Evolutionary conservation across 2,329 filamentous ascomycete genomes (phyloP).

Genomic region (Dryadomyces quercus-mongolicae): DNA sequence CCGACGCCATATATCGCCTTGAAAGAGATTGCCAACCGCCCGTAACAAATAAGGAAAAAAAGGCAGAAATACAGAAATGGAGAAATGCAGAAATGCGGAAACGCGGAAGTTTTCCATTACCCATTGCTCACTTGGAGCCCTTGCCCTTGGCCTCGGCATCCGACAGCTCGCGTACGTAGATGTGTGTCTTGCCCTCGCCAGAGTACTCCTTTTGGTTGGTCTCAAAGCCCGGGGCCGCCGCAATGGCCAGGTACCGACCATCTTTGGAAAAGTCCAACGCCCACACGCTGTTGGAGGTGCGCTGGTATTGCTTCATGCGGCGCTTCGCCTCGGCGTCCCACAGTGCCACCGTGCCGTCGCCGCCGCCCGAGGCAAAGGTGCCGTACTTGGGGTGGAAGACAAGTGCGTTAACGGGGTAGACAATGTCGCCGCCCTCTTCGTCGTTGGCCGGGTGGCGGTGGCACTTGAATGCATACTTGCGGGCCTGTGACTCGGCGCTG

Average conservation of each 20-base stretch:
- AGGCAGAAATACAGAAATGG: background rate
- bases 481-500: conserved; percentile 69
- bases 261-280: conserved; percentile 66
- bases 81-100: background rate
- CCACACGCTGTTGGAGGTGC: conserved; percentile 67
- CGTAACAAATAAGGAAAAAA: background rate
- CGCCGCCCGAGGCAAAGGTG: conserved; percentile 81
- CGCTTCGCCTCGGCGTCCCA: conserved; percentile 91
- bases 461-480: conserved; percentile 98
- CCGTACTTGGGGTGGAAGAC: conserved; percentile 75
- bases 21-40: background rate
- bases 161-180: conserved; percentile 72
- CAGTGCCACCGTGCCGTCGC: conserved; percentile 80
- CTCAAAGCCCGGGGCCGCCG: conserved; percentile 77
- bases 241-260: conserved; percentile 68
- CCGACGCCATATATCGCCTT: conserved; percentile 1
- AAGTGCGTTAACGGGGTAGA: conserved; percentile 84
- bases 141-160: conserved; percentile 86
- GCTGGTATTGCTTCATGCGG: conserved; percentile 79
- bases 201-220: conserved; percentile 70
- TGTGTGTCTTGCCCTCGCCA: conserved; percentile 59
- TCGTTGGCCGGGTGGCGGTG: conserved; percentile 64
- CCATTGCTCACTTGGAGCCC: conserved; percentile 44
- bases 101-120: too few relatives aligned
- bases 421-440: conserved; percentile 57